Evolutionary conservation across 2,329 filamentous ascomycete genomes (phyloP), one percentile per base, ranked within the genome.

Genomic region (Thermothelomyces thermophilus): DNA sequence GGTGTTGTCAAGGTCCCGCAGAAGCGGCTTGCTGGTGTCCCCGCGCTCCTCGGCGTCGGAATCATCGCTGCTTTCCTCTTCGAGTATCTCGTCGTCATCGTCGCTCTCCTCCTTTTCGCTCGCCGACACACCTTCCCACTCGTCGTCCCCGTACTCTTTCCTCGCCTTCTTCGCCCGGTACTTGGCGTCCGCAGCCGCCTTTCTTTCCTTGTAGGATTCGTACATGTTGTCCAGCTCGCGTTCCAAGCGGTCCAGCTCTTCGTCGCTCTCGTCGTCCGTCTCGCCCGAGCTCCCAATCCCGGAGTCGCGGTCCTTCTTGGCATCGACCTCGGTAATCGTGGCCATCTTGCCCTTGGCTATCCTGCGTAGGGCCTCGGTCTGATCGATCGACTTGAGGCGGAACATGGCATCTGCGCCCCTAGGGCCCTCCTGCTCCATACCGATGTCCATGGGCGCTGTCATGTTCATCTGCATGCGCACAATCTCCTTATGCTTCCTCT

Each of bases 401-500:
- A 98, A 98, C 74, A 95, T 93, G 24, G 87, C 75, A 40, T 89
- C 87, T 36, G 89, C 83, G 20, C 88, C 90, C 43, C 80, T 74
- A 0, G 87, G 86, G 0, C 88, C 88, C 20, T 79, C 71, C 68
- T 93, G 89, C 64, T 95, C 93, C 71, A 95, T 80, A 62, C 93
- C 93, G 56, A 98, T 95, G 57, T 98, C 93, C 75, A 89, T 93
- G 7, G 93, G 93, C 0, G 90, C 87, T 2, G 84, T 85, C 93
- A 98, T 98, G 70, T 96, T 85, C 73, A 98, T 82, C 68, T 98
- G 93, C 85, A 98, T 86, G 30, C 93, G 83, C n/a, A 95, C 77
- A 53, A 97, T 89, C 57, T 97, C 93, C 60, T 87, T 93, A 60
- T 93, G 87, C 69, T 95, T 97, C 67, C 83, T 83, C 68, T 98